A percentile compares a stretch with the other conserved stretches of the same genome.
Evolutionary conservation across 495 filamentous ascomycete genomes (phyloP).

Genomic region (Aspergillus sparsus): DNA sequence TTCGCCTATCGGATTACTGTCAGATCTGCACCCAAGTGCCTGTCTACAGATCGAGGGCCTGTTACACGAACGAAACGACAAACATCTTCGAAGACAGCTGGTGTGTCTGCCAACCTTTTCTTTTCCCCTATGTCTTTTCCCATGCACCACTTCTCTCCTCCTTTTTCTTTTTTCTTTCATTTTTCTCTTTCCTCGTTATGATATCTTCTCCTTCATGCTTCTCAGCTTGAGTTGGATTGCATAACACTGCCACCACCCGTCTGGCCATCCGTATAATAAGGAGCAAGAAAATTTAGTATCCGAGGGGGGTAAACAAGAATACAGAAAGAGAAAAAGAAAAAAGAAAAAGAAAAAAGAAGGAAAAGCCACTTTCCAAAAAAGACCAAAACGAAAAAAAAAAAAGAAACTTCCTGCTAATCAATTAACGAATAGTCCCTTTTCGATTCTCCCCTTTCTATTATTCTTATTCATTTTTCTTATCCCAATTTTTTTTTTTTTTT

Average conservation of each 20-base stretch:
- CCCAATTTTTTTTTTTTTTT: too few species aligned
- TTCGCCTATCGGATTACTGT: constrained; percentile 29
- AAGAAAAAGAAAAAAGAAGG: too few species aligned
- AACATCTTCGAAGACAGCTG: constrained; percentile 43
- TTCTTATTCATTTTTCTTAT: constrained; percentile 12
- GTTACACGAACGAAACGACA: constrained; percentile 42
- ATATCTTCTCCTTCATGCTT: not conserved
- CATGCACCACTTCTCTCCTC: constrained; percentile 8
- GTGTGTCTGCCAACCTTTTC: constrained; percentile 34
- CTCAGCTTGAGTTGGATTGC: not conserved
- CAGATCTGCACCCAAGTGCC: constrained; percentile 33
- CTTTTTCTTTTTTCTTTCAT: constrained; percentile 20
- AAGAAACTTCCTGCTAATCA: not conserved
- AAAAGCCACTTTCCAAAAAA: too few species aligned
- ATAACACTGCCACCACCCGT: not conserved
- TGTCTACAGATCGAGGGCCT: constrained; percentile 34
- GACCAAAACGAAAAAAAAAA: not conserved
- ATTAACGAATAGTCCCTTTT: not conserved
- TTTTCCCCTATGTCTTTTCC: constrained; percentile 8
- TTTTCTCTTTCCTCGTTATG: constrained; percentile 3
- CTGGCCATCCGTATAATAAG: not conserved
- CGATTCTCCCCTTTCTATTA: not conserved
- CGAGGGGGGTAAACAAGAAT: too few species aligned
- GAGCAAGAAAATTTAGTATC: too few species aligned
- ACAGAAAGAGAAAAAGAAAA: too few species aligned